phyloP scores from a whole-genome alignment of 2,329 filamentous ascomycete species.

The Pseudocercospora fuligena region DNA sequence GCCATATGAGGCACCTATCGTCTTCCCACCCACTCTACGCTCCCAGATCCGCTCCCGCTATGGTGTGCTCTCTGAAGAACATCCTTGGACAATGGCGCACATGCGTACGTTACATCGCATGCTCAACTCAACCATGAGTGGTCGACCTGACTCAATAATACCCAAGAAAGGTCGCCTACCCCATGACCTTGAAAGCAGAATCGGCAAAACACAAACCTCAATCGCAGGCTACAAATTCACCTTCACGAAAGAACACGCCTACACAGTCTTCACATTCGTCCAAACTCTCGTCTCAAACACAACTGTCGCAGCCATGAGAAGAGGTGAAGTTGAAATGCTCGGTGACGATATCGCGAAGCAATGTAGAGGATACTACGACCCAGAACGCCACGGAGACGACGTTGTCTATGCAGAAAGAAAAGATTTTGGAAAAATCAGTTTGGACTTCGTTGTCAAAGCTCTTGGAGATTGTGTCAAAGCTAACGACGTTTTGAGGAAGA shows the following conservation, averaged over 20 bases:
- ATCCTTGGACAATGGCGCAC: slow-evolving; percentile 43
- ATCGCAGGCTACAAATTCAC: slow-evolving; percentile 30
- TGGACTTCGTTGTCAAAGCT: slow-evolving; percentile 30
- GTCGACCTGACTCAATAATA: slow-evolving; percentile 37
- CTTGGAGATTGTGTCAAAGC: slow-evolving; percentile 30
- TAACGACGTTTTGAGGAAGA: slow-evolving; percentile 19
- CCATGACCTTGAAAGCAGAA: slow-evolving; percentile 21
- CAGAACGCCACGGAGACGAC: slow-evolving; percentile 27
- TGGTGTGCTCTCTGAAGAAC: slow-evolving; percentile 37
- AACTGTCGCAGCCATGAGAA: slow-evolving; percentile 32
- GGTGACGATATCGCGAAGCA: slow-evolving; percentile 33
- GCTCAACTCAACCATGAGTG: slow-evolving; percentile 38
- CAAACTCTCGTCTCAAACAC: slow-evolving; percentile 34
- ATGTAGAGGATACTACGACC: slow-evolving; percentile 33
- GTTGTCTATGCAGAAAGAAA: slow-evolving; percentile 22
- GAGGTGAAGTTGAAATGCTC: slow-evolving; percentile 38
- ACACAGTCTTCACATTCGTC: slow-evolving; percentile 39
- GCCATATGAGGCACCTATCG: slow-evolving; percentile 10
- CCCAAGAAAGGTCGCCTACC: slow-evolving; percentile 34
- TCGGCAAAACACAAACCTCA: slow-evolving; percentile 23
- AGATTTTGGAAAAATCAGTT: slow-evolving; percentile 17
- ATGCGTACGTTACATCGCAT: slow-evolving; percentile 45
- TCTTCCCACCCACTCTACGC: slow-evolving; percentile 30
- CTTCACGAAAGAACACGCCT: slow-evolving; percentile 36
- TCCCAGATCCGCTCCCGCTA: slow-evolving; percentile 40